Base-by-base conservation (phyloP, 129 eudicot genomes). In the Flaveria bidentis region DNA sequence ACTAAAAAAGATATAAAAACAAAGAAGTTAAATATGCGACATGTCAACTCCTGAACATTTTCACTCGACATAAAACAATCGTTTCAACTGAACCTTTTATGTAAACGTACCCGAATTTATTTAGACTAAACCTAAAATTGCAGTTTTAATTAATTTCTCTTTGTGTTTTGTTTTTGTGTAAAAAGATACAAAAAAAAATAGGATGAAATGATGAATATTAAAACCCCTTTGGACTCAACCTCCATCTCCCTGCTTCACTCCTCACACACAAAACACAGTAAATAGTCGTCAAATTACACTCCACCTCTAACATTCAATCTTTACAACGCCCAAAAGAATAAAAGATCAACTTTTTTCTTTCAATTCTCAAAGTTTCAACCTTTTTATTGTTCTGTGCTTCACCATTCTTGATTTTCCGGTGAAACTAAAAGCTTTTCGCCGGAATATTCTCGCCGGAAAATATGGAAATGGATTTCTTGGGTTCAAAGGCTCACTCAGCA, bases 391-490 rank as follows among this genome's bases (percentile, higher is more conserved):
- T 80, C 69, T 67, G 25, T 44, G 69, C 69, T 71, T 58, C 8
- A 14, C 65, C 44, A 14, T 42, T 82, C 69, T 82, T 71, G 47
- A 30, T 81, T 76, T 71, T 44, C 67, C 60, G 20, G 36, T 15
- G 0, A 14, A 63, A 18, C 30, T 26, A 41, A 1, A 64, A 67
- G 13, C 12, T 41, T 82, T 61, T 20, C 17, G 41, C 82, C 80
- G 76, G 80, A 75, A 65, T 67, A 3, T 30, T 68, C 61, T 20
- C 17, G 8, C 82, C 80, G 76, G 80, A 75, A 65, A 69, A 78
- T 46, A 88, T 86, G 93, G 89, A 86, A 77, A 81, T 84, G 86
- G 91, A 88, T 72, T 84, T 86, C 75, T 86, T 88, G 93, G 88
- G 89, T 75, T 77, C 97, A 80, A 82, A 85, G 63, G 67, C 77